Conservation (phyloP, 1,284 basidiomycete genomes). For the Ustilago esculenta region DNA sequence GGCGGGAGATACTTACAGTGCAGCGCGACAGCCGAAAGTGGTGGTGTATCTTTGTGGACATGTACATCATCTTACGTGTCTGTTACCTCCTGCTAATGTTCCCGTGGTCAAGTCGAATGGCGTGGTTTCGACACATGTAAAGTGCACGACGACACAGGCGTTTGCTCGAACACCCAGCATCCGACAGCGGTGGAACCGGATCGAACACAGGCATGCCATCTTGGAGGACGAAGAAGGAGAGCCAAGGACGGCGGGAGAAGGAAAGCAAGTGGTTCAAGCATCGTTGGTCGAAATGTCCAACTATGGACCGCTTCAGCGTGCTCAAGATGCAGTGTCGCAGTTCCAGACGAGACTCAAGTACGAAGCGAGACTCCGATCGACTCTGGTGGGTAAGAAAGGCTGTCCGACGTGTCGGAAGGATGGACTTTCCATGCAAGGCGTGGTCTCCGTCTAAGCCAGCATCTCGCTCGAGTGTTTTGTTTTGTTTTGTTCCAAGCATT, state of each 20-base stretch:
- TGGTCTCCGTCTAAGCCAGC: too few relatives aligned
- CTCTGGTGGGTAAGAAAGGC: constrained; percentile 23
- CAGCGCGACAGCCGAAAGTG: constrained; percentile 18
- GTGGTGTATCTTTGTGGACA: constrained; percentile 62
- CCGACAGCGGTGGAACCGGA: constrained; percentile 18
- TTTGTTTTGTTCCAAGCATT: too few relatives aligned
- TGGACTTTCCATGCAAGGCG: constrained; percentile 6
- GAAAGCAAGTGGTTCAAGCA: constrained; percentile 2
- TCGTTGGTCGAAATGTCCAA: constrained; percentile 12
- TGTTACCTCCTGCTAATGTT: constrained; percentile 28
- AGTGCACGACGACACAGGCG: constrained; percentile 36
- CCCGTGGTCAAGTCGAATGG: constrained; percentile 3
- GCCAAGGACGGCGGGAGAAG: not conserved
- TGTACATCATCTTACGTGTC: constrained; percentile 55
- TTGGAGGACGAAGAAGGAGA: not conserved
- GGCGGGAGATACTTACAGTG: constrained; percentile 10
- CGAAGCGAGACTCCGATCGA: constrained; percentile 38
- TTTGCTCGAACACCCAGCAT: constrained; percentile 23
- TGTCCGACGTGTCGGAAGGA: constrained; percentile 40
- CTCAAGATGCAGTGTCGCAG: constrained; percentile 11
- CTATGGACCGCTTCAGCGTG: constrained; percentile 37
- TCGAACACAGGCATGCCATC: constrained; percentile 1
- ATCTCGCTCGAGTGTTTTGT: too few relatives aligned
- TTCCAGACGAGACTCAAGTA: constrained; percentile 41
- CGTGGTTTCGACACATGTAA: constrained; percentile 3